phyloP scores from a whole-genome alignment of 306 rosid species.

The Hylodesmum podocarpum region DNA sequence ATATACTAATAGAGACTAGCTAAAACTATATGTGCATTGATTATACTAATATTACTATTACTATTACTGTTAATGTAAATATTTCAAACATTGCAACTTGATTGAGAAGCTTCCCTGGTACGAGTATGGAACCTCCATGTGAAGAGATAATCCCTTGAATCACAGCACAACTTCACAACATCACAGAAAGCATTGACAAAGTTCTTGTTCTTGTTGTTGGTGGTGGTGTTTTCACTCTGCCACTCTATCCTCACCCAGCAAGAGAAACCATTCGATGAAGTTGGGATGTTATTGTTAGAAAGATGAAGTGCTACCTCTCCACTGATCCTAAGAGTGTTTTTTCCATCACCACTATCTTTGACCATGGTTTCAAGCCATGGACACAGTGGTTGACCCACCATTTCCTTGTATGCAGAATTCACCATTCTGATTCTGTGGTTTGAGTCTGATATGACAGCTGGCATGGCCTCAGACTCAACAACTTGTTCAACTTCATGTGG shows the following conservation, averaged over 20 bases:
- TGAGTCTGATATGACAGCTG: conserved; percentile 79
- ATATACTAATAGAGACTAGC: not conserved
- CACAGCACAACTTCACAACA: conserved; percentile 59
- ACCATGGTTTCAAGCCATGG: conserved; percentile 76
- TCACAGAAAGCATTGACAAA: conserved; percentile 72
- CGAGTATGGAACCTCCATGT: conserved; percentile 86
- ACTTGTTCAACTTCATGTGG: conserved; percentile 64
- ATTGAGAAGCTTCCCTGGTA: conserved; percentile 48
- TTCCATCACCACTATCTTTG: conserved; percentile 31
- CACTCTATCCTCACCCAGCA: conserved; percentile 97
- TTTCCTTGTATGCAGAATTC: conserved; percentile 80
- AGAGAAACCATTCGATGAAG: conserved; percentile 67
- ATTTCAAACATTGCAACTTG: conserved; percentile 47
- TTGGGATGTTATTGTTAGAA: conserved; percentile 47
- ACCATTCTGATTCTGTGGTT: conserved; percentile 73
- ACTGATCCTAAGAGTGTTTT: conserved; percentile 60
- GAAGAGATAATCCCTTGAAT: conserved; percentile 72
- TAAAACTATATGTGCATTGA: conserved; percentile 24
- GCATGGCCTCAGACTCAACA: conserved; percentile 67
- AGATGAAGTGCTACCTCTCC: conserved; percentile 71
- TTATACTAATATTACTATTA: not conserved
- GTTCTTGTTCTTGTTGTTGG: conserved; percentile 42
- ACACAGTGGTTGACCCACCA: conserved; percentile 93
- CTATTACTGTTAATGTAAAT: too few relatives aligned
- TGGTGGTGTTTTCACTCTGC: conserved; percentile 47